Base-by-base conservation (phyloP, 169 alveolate species). In the Plasmodium billcollinsi region DNA sequence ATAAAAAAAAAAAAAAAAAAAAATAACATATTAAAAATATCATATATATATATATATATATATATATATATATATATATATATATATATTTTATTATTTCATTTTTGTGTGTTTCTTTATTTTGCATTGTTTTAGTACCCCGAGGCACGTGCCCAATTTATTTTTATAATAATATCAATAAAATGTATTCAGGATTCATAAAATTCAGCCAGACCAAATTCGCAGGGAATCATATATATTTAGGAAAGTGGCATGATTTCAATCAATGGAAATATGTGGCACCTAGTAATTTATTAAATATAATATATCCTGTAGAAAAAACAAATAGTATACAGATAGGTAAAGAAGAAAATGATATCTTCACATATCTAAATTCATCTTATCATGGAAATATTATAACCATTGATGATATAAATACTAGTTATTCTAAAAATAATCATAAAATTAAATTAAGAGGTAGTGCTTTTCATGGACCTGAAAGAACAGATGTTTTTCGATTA, bases 391-490 rank as follows among this genome's bases (percentile, higher is more conserved):
- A 94, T 18, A 73, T 88, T 21, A 93, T 94, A 45, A 92, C 96
- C 11, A 58, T 91, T 24, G 95, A 94, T 88, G 96, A 94, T 75
- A 56, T 94, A 56, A 92, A 94, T 18, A 88, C 94, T 12, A 73
- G 61, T 18, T 88, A 88, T 12, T 56, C 59, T 11, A 72, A 71
- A 71, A 56, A 47, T 29, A 94, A 92, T 89, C 7, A 33, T 5
- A 56, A 56, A 56, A 56, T 15, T 56, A 88, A 70, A 21, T 93
- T 96, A 21, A 93, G 98, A n/a, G 98, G 98, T 9, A 76, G 93
- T 43, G 98, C 97, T 12, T 83, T 95, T 18, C 98, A 96, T 65
- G 98, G 98, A 8, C 98, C 98, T 7, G 98, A 96, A 93, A 75
- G 96, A 74, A 94, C 96, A 18, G 98, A 96, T 63, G 94, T 93